Evolutionary conservation across 1,284 basidiomycete species (phyloP), one percentile per base, ranked within the genome.

Genomic region (Cryptococcus sp.): DNA sequence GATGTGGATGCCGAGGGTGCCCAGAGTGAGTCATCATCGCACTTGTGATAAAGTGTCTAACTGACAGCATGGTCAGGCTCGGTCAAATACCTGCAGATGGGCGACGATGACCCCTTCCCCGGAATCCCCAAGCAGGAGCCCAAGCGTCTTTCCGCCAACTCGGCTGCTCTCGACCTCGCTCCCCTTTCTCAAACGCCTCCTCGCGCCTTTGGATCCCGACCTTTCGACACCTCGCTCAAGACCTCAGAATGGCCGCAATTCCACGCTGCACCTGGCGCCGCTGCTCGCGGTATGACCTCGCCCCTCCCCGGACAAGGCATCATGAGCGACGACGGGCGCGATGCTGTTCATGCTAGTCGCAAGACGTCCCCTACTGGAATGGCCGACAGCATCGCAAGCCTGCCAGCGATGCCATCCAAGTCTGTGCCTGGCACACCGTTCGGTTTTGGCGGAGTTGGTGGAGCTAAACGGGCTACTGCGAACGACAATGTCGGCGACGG

Each of bases 181-280:
- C 89, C 93, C 42, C 83, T 92, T 40, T 88, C 91, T 4, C 90
- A 92, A 74, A 88, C 88, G 17, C 87, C 88, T 22, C 85, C 88
- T 49, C 85, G 88, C 47, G 84, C 85, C 49, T 86, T 85, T 62
- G 78, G 83, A 20, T 76, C 79, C 47, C 85, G 87, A 57, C 81
- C 81, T 31, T 78, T 84, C 56, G 86, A 87, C 50, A 77, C 81
- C 31, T 82, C 85, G 19, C 65, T 77, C 71, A 90, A 90, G 74
- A 83, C 88, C 1, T 92, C 92, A 3, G 93, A 97, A 75, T 97
- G 94, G 94, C 90, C 93, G 46, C 90, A 90, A 73, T 96, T 93
- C 78, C 83, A 85, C 54, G 52, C 85, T 54, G 82, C 82, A 50
- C 80, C 84, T 56, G 60, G 54, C n/a, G 35, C 40, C 35, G 47